A percentile compares a stretch with the other conserved stretches of the same genome.
Conservation (phyloP, 352 stramenopile genomes). For the Globisporangium cylindrosporum region DNA sequence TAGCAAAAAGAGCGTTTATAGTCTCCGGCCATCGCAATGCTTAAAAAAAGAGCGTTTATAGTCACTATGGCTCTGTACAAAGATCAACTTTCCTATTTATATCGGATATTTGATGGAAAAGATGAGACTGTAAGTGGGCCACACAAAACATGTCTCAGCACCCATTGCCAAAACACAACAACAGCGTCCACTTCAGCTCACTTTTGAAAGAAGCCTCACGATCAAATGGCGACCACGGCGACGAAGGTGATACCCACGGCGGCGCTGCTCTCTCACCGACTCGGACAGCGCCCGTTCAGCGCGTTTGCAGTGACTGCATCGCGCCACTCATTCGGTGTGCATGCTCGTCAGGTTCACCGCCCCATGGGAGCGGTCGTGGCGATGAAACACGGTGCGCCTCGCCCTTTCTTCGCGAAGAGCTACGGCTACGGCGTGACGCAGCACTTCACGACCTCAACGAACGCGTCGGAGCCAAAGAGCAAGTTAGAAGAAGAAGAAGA, state of each 20-base stretch:
- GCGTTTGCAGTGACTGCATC: not conserved
- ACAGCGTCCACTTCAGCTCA: not conserved
- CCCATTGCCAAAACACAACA: not conserved
- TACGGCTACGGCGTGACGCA: not conserved
- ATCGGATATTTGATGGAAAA: not conserved
- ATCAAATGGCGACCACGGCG: not conserved
- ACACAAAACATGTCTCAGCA: slow-evolving; percentile 1
- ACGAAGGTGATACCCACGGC: not conserved
- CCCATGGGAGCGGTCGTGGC: not conserved
- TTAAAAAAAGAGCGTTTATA: not conserved
- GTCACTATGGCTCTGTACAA: not conserved
- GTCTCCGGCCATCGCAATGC: not conserved
- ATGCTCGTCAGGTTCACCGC: not conserved
- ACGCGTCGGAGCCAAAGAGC: not conserved
- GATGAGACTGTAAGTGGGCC: not conserved
- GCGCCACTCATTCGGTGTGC: not conserved
- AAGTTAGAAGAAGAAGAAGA: not conserved
- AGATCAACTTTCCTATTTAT: not conserved
- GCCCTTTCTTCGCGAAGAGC: slow-evolving; percentile 2
- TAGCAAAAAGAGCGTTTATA: not conserved
- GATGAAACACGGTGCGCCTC: not conserved
- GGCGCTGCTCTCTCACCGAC: slow-evolving; percentile 4
- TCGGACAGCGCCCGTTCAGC: not conserved
- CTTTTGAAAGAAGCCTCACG: not conserved
- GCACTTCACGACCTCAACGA: slow-evolving; percentile 1